Conservation (phyloP, 306 rosid species). For the Dalbergia cultrata region DNA sequence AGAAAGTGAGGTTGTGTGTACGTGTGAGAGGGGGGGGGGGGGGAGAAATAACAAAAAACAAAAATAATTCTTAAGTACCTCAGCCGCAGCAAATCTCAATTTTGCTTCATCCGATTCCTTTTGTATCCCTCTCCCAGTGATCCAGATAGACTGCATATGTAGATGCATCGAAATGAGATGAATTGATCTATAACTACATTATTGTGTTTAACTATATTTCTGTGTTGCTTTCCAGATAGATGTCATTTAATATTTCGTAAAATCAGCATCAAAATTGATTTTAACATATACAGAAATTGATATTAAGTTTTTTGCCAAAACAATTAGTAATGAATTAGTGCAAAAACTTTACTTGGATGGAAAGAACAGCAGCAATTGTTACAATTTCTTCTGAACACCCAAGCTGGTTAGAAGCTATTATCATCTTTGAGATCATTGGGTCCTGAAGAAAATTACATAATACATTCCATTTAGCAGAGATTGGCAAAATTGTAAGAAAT, state of each 20-base stretch:
- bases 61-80: constrained; percentile 58
- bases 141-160: constrained; percentile 85
- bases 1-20: neutral
- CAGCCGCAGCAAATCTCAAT: constrained; percentile 92
- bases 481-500: constrained; percentile 24
- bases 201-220: constrained; percentile 21
- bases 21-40: neutral
- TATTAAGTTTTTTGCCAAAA: constrained; percentile 2
- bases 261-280: constrained; percentile 30
- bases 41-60: neutral
- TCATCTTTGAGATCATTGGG: constrained; percentile 96
- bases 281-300: neutral
- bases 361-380: constrained; percentile 88
- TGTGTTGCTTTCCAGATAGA: constrained; percentile 7
- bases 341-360: constrained; percentile 76
- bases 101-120: constrained; percentile 94
- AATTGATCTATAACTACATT: constrained; percentile 28
- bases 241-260: constrained; percentile 30
- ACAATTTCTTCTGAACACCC: constrained; percentile 96
- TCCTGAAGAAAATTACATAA: constrained; percentile 60
- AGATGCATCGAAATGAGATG: constrained; percentile 49
- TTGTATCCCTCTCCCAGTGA: constrained; percentile 82
- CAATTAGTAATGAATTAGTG: constrained; percentile 7
- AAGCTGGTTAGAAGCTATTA: constrained; percentile 78
- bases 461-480: constrained; percentile 13